Conservation (phyloP, 345 rosid species). For the Noccaea caerulescens region DNA sequence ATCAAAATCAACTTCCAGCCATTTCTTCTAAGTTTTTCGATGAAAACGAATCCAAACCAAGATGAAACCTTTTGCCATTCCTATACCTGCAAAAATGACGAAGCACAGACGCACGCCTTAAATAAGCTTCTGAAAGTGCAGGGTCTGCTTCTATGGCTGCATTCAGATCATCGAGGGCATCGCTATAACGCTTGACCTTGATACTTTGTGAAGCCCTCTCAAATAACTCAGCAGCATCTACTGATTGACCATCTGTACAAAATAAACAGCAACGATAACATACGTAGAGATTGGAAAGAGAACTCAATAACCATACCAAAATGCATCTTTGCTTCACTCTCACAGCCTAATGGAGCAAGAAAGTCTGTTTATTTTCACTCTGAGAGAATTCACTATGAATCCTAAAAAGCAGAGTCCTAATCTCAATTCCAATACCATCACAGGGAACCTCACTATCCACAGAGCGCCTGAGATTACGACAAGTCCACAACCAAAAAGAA, state of each 20-base stretch:
- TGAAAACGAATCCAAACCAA: background rate
- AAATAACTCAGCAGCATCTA: constrained; percentile 68
- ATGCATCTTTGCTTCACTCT: constrained; percentile 28
- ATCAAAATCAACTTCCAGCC: background rate
- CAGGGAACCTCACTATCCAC: background rate
- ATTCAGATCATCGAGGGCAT: constrained; percentile 89
- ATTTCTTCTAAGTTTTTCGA: background rate
- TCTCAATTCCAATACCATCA: constrained; percentile 8
- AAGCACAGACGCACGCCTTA: constrained; percentile 75
- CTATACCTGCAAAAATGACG: constrained; percentile 91
- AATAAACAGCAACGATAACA: constrained; percentile 2
- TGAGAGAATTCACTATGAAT: background rate
- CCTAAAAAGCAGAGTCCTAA: constrained; percentile 9
- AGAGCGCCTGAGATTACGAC: background rate
- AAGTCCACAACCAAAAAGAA: constrained; percentile 10
- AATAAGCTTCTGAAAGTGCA: constrained; percentile 81
- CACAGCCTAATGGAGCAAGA: constrained; percentile 16
- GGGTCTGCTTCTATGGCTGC: constrained; percentile 95
- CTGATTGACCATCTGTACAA: constrained; percentile 64
- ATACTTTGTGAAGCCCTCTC: constrained; percentile 81
- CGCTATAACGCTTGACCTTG: constrained; percentile 77
- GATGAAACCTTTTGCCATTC: background rate
- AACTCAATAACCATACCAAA: background rate
- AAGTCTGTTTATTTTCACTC: constrained; percentile 7
- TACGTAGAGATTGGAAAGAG: background rate